phyloP scores from a whole-genome alignment of 306 rosid species.

The Inga laurina region DNA sequence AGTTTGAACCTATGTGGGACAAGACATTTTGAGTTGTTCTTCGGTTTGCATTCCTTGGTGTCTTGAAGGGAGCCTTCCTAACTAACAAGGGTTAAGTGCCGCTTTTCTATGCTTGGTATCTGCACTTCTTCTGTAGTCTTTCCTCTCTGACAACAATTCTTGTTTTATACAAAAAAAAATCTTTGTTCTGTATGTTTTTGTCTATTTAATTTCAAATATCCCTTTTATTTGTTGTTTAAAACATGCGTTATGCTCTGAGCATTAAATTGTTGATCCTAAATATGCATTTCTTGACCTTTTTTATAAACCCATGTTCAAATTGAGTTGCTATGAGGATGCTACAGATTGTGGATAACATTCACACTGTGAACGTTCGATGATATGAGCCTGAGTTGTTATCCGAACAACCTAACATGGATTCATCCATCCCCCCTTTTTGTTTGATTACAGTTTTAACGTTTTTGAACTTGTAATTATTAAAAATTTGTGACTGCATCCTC shows the following conservation, averaged over 20 bases:
- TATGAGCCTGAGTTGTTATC: constrained; percentile 52
- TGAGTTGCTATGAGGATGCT: constrained; percentile 39
- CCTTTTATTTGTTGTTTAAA: neutral
- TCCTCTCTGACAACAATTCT: neutral
- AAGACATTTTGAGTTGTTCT: neutral
- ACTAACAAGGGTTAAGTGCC: neutral
- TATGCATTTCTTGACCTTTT: neutral
- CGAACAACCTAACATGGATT: constrained; percentile 31
- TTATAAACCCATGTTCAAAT: neutral
- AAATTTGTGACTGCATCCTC: neutral
- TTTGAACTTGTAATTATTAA: neutral
- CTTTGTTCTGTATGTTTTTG: neutral
- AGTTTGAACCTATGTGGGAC: neutral
- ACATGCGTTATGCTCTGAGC: neutral
- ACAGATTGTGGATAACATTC: constrained; percentile 36
- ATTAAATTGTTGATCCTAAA: neutral
- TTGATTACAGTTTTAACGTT: neutral
- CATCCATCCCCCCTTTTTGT: neutral
- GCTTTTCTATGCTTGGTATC: neutral
- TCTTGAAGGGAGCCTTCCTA: neutral
- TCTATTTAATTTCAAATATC: neutral
- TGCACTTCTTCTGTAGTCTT: neutral
- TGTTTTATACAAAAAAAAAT: neutral
- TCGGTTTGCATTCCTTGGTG: neutral
- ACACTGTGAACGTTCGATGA: constrained; percentile 28